Base-by-base conservation (phyloP, 2,329 filamentous ascomycete genomes). In the Trichoderma koningii region DNA sequence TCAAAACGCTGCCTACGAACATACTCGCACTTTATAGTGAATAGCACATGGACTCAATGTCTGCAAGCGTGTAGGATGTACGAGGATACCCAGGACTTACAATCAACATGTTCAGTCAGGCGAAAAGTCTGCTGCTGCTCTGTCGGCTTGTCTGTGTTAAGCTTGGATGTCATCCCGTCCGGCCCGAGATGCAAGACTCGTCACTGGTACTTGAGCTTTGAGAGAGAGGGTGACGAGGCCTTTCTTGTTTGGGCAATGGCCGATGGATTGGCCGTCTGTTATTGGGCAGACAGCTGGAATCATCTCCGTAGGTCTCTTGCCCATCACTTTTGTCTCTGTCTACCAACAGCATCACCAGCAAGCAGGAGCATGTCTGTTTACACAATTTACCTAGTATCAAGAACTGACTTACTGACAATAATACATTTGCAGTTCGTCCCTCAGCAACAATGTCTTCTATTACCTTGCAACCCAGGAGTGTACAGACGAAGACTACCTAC, bases 101-200 rank as follows among this genome's bases (percentile, higher is more conserved):
- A 23, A 23, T 2, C 21, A 23, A 23, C 21, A 23, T 23, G 21
- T 23, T 23, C 21, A 23, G 3, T 23, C 21, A 23, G 21, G 23
- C 4, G 47, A 50, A 50, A 44, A n/a, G n/a, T n/a, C n/a, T 14
- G 51, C 5, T 38, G 17, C 47, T 26, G 15, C 23, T 41, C 4
- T 41, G 30, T 19, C 12, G 34, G 34, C 34, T 38, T 38, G 10
- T 14, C 34, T 38, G 10, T 38, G 34, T 38, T 41, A 41, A 41
- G 42, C 55, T 59, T 45, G 55, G 44, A 23, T 59, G 21, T 59
- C 15, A 28, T 59, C 42, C 55, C 55, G 55, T 26, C 30, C 44
- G 55, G 55, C 6, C 55, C 55, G 55, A 59, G 34, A 17, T 53
- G 50, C 50, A 34, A 34, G 17, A n/a, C 28, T 34, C 19, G 47